phyloP scores from a whole-genome alignment of 2,329 filamentous ascomycete species.

The Alternaria solani region DNA sequence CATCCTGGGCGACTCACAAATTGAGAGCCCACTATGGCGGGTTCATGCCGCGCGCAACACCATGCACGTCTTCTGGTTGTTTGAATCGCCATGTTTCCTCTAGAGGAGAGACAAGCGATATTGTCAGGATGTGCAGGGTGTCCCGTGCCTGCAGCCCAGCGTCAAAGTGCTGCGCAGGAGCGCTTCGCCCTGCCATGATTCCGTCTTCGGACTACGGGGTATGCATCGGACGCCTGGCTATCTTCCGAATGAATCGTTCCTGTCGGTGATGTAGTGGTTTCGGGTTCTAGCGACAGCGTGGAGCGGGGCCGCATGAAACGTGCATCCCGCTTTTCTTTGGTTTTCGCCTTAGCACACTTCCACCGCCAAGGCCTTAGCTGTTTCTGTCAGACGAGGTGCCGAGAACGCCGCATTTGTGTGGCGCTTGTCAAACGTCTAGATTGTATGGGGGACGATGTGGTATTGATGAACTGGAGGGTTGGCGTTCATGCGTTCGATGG shows the following conservation, averaged over 20 bases:
- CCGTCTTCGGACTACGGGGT: conserved; percentile 5
- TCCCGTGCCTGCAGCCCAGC: conserved; percentile 27
- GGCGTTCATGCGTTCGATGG: conserved; percentile 4
- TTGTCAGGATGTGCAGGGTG: conserved; percentile 28
- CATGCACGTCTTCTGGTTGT: conserved; percentile 15
- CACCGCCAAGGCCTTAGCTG: conserved; percentile 33
- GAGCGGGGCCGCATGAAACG: conserved; percentile 31
- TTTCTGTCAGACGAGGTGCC: conserved; percentile 29
- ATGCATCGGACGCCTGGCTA: conserved; percentile 12
- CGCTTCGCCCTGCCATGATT: conserved; percentile 15
- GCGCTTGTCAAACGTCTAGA: conserved; percentile 25
- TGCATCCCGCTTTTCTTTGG: conserved; percentile 23
- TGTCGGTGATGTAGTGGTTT: conserved; percentile 16
- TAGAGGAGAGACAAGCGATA: conserved; percentile 34
- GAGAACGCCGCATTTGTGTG: conserved; percentile 19
- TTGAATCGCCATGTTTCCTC: conserved; percentile 21
- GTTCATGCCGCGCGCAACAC: conserved; percentile 28
- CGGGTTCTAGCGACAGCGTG: conserved; percentile 13
- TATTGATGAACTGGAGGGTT: conserved; percentile 13
- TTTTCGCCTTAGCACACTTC: conserved; percentile 18
- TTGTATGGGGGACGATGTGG: neutral
- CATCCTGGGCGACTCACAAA: conserved; percentile 6
- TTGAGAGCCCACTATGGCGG: conserved; percentile 18
- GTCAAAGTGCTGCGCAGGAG: conserved; percentile 20
- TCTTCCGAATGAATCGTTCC: conserved; percentile 6